Evolutionary conservation across 2,329 filamentous ascomycete species (phyloP), one percentile per base, ranked within the genome.

Genomic region (Aspergillus spinulosporus): DNA sequence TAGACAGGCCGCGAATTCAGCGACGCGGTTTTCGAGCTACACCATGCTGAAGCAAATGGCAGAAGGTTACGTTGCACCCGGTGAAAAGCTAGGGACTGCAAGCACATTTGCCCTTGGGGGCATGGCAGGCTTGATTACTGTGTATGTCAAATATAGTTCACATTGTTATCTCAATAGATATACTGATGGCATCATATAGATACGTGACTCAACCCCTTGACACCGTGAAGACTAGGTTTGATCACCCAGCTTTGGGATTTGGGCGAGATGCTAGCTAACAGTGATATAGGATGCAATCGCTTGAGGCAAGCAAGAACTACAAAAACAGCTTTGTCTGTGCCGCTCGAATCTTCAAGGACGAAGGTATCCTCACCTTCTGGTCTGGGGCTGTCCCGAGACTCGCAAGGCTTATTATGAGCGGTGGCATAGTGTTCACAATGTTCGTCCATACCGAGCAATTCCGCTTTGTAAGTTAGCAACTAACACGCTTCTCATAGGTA

Each of bases 391-490:
- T 97, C 64, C 94, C 94, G 1, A 82, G 94, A 52, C 75, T 99
- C 67, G 93, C 86, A 26, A 82, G 94, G 56, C 73, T 99, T 64
- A 89, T 97, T 42, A 75, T 97, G 74, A 97, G 92, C 68, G 94
- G 94, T 54, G 94, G 94, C 14, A 96, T 99, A 68, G 94, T 99
- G 40, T 99, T 99, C 70, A 95, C 94, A 21, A 95, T 97, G 84
- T 88, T 75, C 68, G 81, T 75, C 45, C 34, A 40, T 36, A 14
- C 45, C 42, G 11, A 45, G 7, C 6, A n/a, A 44, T 8, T 5
- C 14, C 42, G n/a, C 45, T 7, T 32, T 48, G 42, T 34, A 9
- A n/a, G 31, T 28, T 36, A 47, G 36, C 44, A 39, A 40, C 53
- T 66, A 53, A 62, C 59, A 48, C 56, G 51, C 29, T 53, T 28